Percentiles rank a stretch among this genome's conserved stretches.
phyloP scores from a whole-genome alignment of 208 protist genomes.

The Trypanosoma avium region DNA sequence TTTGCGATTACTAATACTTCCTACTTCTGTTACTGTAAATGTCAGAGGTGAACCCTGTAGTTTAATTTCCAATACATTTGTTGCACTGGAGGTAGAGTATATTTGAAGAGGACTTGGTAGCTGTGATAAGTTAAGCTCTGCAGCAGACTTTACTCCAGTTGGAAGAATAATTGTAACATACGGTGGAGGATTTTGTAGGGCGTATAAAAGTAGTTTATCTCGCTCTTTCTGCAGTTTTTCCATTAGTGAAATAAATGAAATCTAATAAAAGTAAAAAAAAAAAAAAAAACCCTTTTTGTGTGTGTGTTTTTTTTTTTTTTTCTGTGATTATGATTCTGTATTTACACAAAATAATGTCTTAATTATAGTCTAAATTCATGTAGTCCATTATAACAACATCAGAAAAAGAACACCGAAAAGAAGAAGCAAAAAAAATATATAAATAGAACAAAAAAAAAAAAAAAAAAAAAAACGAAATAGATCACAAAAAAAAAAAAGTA shows the following conservation, averaged over 20 bases:
- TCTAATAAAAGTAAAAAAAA: background rate
- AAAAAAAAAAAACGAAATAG: too few species aligned
- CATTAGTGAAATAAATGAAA: constrained; percentile 20
- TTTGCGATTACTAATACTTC: background rate
- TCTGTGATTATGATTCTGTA: too few species aligned
- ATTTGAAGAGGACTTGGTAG: constrained; percentile 35
- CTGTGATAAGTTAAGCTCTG: constrained; percentile 37
- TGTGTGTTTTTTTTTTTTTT: too few species aligned
- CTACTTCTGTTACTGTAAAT: background rate
- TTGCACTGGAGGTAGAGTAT: constrained; percentile 17
- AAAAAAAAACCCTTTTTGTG: too few species aligned
- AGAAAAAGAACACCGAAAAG: too few species aligned
- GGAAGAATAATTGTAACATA: constrained; percentile 50
- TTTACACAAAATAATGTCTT: too few species aligned
- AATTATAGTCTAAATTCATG: too few species aligned
- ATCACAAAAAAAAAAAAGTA: too few species aligned
- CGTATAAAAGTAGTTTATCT: constrained; percentile 56
- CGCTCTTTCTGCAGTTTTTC: constrained; percentile 38
- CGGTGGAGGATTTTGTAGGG: constrained; percentile 45
- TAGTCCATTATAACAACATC: too few species aligned
- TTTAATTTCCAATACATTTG: background rate
- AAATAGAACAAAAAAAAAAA: too few species aligned
- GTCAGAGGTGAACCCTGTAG: background rate
- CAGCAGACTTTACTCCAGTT: constrained; percentile 13
- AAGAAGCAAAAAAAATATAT: too few species aligned